Evolutionary conservation across 2,329 filamentous ascomycete genomes (phyloP).

Genomic region (Beauveria rudraprayagi): DNA sequence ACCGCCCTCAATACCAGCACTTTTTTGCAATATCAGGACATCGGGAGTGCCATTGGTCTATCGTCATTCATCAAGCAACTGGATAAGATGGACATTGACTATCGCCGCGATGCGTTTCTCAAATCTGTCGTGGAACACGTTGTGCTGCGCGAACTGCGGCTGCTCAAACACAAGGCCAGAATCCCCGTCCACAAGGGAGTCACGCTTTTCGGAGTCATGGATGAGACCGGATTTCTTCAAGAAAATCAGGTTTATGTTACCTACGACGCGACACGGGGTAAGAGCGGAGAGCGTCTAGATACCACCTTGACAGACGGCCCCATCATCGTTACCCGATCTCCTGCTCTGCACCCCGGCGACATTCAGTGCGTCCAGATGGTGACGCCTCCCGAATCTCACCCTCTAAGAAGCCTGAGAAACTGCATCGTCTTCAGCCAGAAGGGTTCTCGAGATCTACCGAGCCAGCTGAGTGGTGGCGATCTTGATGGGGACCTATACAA

Average conservation of each 20-base stretch:
- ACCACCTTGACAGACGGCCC: constrained; percentile 26
- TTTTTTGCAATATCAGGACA: constrained; percentile 55
- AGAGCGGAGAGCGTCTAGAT: constrained; percentile 20
- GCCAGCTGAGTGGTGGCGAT: constrained; percentile 71
- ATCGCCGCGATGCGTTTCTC: constrained; percentile 60
- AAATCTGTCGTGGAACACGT: constrained; percentile 60
- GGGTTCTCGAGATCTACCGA: constrained; percentile 66
- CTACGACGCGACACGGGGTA: constrained; percentile 32
- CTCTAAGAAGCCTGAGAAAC: constrained; percentile 56
- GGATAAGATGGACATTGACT: constrained; percentile 51
- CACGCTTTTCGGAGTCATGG: constrained; percentile 78
- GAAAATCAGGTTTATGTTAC: constrained; percentile 63
- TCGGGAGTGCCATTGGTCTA: constrained; percentile 54
- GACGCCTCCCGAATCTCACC: constrained; percentile 50
- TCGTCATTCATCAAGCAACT: constrained; percentile 55
- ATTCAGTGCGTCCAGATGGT: constrained; percentile 58
- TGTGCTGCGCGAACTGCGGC: constrained; percentile 60
- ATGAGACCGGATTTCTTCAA: constrained; percentile 62
- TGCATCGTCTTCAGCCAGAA: constrained; percentile 71
- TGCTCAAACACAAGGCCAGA: constrained; percentile 70
- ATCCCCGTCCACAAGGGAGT: constrained; percentile 63
- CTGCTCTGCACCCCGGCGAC: constrained; percentile 75
- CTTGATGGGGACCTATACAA: constrained; percentile 79
- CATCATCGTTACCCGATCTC: constrained; percentile 65
- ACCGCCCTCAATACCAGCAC: constrained; percentile 52